phyloP scores from a whole-genome alignment of 1,284 basidiomycete genomes.

The Sutorius eximius region DNA sequence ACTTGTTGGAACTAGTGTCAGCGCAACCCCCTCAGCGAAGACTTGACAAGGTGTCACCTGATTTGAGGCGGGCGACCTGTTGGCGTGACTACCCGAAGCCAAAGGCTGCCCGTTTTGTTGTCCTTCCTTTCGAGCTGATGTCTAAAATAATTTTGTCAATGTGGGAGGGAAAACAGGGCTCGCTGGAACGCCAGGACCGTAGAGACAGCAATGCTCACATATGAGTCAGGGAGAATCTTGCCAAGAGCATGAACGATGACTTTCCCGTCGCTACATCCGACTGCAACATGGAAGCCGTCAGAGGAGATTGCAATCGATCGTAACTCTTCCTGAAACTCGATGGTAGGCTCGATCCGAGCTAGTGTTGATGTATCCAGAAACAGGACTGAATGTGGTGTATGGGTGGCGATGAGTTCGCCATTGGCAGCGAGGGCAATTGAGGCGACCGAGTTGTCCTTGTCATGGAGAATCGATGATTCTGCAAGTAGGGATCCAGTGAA shows the following conservation, averaged over 20 bases:
- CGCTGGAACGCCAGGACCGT: neutral
- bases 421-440: neutral
- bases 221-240: neutral
- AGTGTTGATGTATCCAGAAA: neutral
- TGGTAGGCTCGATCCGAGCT: neutral
- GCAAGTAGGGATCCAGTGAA: no score
- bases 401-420: neutral
- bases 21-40: no score
- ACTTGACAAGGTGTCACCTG: no score
- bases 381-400: rapidly evolving
- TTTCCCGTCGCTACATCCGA: neutral
- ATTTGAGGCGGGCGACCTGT: no score
- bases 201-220: neutral
- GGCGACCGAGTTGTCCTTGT: no score
- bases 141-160: neutral
- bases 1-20: neutral
- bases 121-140: neutral
- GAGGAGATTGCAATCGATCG: neutral
- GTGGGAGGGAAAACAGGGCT: neutral
- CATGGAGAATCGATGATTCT: neutral
- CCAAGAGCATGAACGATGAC: neutral
- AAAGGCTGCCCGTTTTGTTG: neutral
- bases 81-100: no score
- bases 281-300: neutral
- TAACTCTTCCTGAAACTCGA: neutral